Base-by-base conservation (phyloP, 495 filamentous ascomycete genomes). In the Letharia columbiana region DNA sequence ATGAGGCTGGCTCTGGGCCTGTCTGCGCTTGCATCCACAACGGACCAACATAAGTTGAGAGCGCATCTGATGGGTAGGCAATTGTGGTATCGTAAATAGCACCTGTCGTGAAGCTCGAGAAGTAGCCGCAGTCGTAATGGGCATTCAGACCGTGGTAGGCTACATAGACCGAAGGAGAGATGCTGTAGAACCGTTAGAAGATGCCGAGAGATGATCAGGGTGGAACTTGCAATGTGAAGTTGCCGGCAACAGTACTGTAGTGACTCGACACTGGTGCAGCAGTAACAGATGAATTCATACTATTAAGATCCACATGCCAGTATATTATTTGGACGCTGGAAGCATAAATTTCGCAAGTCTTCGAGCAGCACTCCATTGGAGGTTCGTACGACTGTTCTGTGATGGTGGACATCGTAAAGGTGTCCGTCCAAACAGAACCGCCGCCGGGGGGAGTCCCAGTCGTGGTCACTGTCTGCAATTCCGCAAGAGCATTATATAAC, bases 131-230 rank as follows among this genome's bases (percentile, higher is more conserved):
- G 54, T 57, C 54, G 7, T 57, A 57, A 10, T 20, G 17, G 15
- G 54, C 54, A n/a, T 57, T 57, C 0, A 57, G 54, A 37, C 54
- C 54, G 5, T 57, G 54, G 3, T 57, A 57, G 33, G 54, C 41
- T 11, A 62, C 41, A n/a, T 62, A 62, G 60, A 62, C 60, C 18
- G 60, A 62, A 15, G 60, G 60, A 49, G 60, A 62, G 41, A 49
- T 47, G 35, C 60, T 62, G 41, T n/a, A 44, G 0, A 37, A n/a
- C 12, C 33, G 13, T 62, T 62, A 62, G 60, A 37, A 10, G 33
- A 35, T 20, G 17, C 31, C 1, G 33, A 35, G 17, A 37, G 15
- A 57, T 37, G 8, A n/a, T 37, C 8, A 37, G 33, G 54, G 7
- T 37, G 17, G 33, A 10, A 57, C 54, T 57, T 57, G 33, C 54